phyloP scores from a whole-genome alignment of 73 alveolate species.

The Symbiodinium natans region DNA sequence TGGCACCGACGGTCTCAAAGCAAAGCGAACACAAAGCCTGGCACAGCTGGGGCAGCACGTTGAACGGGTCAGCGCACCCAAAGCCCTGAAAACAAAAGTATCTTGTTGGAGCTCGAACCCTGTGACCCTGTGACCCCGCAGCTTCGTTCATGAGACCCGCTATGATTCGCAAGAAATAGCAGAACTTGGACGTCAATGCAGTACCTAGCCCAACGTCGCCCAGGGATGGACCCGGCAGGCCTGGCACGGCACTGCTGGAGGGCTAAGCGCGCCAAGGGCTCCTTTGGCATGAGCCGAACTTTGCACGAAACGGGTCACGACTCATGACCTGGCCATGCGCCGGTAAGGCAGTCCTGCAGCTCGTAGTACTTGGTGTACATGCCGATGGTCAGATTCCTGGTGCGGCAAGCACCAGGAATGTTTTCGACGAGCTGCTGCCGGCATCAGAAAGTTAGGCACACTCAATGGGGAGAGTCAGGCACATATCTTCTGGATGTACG shows the following conservation, averaged over 20 bases:
- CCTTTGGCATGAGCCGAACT: not conserved
- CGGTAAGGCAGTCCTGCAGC: conserved; percentile 27
- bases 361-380: conserved; percentile 88
- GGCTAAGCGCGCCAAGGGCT: conserved; percentile 73
- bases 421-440: not conserved
- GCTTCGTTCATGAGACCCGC: no score
- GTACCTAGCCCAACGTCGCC: no score
- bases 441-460: not conserved
- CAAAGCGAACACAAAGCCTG: not conserved
- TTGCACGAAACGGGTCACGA: no score
- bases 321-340: no score
- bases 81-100: no score
- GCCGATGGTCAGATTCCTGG: conserved; percentile 75
- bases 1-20: conserved; percentile 8
- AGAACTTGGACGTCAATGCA: no score
- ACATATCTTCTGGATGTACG: not conserved
- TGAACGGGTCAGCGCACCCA: no score
- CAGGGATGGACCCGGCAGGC: not conserved
- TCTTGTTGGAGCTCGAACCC: no score
- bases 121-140: no score
- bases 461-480: not conserved
- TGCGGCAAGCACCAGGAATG: not conserved
- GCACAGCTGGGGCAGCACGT: no score
- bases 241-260: conserved; percentile 90
- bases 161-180: no score